Base-by-base conservation (phyloP, 108 stramenopile species). In the Cyclotella baltica region DNA sequence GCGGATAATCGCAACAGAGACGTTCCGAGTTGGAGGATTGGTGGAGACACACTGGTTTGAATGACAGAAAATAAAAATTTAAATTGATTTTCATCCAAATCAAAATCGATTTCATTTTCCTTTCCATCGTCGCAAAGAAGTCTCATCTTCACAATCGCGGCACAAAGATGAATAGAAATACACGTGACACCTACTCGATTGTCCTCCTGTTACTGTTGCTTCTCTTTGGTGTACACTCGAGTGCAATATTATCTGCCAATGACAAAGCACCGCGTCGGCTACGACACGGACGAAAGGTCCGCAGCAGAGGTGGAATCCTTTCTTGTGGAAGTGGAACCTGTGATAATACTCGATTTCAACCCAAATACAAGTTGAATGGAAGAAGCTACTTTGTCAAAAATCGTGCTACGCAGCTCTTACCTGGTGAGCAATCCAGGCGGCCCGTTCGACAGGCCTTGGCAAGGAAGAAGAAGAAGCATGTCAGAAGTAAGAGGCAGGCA, bases 301-400 rank as follows among this genome's bases (percentile, higher is more conserved):
- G 35, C 48, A 30, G 31, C 35, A 73, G n/a, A 34, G 59, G 31
- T 33, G 13, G 30, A 22, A 5, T 22, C 2, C 22, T 55, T 11
- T 27, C 5, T 23, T 55, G 4, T 55, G 55, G 13, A 22, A 55
- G 5, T 25, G 55, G 25, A 55, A 25, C 22, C 10, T 55, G 3
- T 27, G 3, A 61, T 33, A 34, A 31, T 59, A 55, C 30, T 50
- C 62, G 30, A 48, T 30, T 59, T 63, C 72, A 62, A 65, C 66
- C 27, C 47, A 53, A 35, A 0, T 64, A 43, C 40, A 25, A n/a
- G 29, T 22, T 77, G 19, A 64, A 70, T 33, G 23, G 35, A 0
- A 27, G 38, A 5, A 70, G 62, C 8, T 67, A 68, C 22, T 61
- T 15, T 0, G 43, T 67, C 19, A 77, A 64, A 38, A 62, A 63